A percentile compares a stretch with the other conserved stretches of the same genome.
Conservation (phyloP, 768 basidiomycete species). For the Kwoniella bestiolae region DNA sequence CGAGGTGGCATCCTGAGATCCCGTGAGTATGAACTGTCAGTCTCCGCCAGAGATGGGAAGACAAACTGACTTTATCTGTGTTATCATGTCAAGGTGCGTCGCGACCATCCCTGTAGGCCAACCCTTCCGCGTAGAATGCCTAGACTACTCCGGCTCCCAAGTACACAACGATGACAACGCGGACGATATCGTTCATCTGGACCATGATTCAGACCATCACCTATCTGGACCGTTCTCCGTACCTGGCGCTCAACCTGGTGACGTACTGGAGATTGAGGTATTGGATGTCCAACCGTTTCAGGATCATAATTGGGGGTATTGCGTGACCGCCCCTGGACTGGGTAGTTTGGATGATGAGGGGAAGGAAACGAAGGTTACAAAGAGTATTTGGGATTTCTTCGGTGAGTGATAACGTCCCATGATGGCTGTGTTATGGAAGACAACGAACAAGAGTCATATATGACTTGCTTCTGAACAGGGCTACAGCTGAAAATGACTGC, state of each 20-base stretch:
- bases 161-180: constrained; percentile 32
- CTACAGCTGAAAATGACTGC: background rate
- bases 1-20: constrained; percentile 38
- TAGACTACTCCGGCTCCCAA: constrained; percentile 39
- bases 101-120: constrained; percentile 26
- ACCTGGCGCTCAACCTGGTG: constrained; percentile 76
- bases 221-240: constrained; percentile 76
- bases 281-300: constrained; percentile 60
- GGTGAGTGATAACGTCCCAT: constrained; percentile 5
- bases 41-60: background rate
- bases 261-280: constrained; percentile 78
- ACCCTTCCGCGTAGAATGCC: constrained; percentile 35
- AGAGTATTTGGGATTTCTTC: constrained; percentile 81
- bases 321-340: constrained; percentile 66
- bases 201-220: constrained; percentile 64
- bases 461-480: too few species aligned
- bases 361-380: constrained; percentile 67
- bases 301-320: constrained; percentile 68
- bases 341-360: constrained; percentile 57
- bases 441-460: too few species aligned
- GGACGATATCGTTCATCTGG: constrained; percentile 33
- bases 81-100: constrained; percentile 18
- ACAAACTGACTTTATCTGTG: background rate
- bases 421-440: too few species aligned
- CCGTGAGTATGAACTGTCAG: constrained; percentile 34